Evolutionary conservation across 2,329 filamentous ascomycete genomes (phyloP).

Genomic region (Apiospora koreana): DNA sequence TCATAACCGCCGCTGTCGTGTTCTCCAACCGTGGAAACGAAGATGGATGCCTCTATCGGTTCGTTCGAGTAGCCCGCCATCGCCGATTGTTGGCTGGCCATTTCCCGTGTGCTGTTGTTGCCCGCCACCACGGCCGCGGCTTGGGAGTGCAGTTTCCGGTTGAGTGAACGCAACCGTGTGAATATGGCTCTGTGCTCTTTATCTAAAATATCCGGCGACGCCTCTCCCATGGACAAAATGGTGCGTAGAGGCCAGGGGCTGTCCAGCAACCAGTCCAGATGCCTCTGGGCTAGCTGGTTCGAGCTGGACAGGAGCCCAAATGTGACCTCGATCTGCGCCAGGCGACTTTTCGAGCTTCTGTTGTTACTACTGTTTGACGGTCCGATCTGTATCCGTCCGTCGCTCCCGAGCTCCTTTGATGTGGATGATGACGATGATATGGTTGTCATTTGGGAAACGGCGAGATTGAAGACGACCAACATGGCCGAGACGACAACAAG

Average conservation of each 20-base stretch:
- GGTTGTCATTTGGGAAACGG: not conserved
- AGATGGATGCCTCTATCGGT: not conserved
- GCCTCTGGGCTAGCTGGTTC: not conserved
- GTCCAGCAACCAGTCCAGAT: not conserved
- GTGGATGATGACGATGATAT: not conserved
- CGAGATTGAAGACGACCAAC: not conserved
- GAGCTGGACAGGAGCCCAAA: not conserved
- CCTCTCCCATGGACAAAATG: not conserved
- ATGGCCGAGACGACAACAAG: not conserved
- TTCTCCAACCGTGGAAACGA: not conserved
- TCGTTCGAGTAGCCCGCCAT: not conserved
- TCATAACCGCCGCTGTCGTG: not conserved
- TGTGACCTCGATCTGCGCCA: not conserved
- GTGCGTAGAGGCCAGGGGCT: conserved; percentile 9
- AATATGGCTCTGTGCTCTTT: not conserved
- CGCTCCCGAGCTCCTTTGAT: not conserved
- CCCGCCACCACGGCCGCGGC: not conserved
- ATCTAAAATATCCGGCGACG: not conserved
- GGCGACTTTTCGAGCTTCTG: not conserved
- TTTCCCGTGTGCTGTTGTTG: not conserved
- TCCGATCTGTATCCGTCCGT: not conserved
- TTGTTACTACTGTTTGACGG: not conserved
- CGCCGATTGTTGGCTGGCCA: not conserved
- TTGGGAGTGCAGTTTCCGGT: not conserved
- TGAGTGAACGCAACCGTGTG: not conserved